A percentile compares a stretch with the other conserved stretches of the same genome.
phyloP scores from a whole-genome alignment of 2,329 filamentous ascomycete species.

The Pyrenophora teres region DNA sequence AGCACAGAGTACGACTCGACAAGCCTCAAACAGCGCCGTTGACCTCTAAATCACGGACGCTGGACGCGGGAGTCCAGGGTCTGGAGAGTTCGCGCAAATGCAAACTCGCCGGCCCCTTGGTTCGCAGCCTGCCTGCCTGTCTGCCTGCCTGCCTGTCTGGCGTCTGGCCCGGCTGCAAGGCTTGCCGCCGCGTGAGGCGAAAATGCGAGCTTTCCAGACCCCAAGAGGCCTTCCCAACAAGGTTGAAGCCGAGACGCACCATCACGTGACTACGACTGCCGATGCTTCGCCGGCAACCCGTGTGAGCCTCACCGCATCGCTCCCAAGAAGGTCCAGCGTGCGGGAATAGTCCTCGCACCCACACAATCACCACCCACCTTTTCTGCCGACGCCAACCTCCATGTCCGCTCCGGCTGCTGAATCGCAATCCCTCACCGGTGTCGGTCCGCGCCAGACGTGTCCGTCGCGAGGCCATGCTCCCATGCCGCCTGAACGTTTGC shows the following conservation, averaged over 20 bases:
- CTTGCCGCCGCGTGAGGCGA: constrained; percentile 1
- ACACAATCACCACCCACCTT: constrained; percentile 4
- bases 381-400: constrained; percentile 14
- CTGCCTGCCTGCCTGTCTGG: not conserved
- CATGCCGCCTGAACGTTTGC: constrained; percentile 18
- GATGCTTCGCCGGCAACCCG: constrained; percentile 24
- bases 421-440: constrained; percentile 13
- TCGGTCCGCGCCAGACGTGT: constrained; percentile 14
- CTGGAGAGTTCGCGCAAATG: not conserved
- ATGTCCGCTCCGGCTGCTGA: constrained; percentile 11
- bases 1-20: constrained; percentile 11
- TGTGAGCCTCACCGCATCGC: constrained; percentile 15
- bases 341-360: constrained; percentile 18
- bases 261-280: constrained; percentile 17
- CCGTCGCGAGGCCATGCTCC: constrained; percentile 2
- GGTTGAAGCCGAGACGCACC: constrained; percentile 3
- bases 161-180: not conserved
- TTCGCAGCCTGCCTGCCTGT: not conserved
- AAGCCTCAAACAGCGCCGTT: not conserved
- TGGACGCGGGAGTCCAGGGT: constrained; percentile 13
- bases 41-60: constrained; percentile 1
- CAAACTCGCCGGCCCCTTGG: not conserved
- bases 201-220: constrained; percentile 9
- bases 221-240: constrained; percentile 13
- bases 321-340: constrained; percentile 5